Conservation (phyloP, 345 rosid species). For the Lenwebbia sp. region DNA sequence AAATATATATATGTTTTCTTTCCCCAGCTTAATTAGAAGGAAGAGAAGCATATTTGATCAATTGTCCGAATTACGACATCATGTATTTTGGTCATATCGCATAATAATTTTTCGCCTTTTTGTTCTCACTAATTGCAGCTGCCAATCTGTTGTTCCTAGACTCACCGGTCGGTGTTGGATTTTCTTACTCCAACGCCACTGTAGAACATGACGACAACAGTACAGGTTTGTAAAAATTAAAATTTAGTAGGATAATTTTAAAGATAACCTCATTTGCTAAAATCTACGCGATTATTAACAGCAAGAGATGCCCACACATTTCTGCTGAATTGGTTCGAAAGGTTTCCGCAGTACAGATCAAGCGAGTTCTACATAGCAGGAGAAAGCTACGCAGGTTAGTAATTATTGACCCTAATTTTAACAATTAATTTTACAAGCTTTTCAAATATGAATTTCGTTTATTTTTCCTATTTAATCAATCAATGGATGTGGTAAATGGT, state of each 20-base stretch:
- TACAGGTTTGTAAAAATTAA: not conserved
- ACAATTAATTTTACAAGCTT: not conserved
- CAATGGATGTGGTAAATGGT: not conserved
- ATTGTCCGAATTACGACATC: not conserved
- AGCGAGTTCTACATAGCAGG: slow-evolving; percentile 16
- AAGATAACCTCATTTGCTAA: not conserved
- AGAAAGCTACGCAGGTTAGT: slow-evolving; percentile 19
- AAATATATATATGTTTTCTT: too few species aligned
- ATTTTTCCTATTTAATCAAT: not conserved
- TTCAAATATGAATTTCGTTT: not conserved
- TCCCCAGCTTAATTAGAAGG: not conserved
- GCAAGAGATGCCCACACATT: slow-evolving; percentile 16
- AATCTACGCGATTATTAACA: not conserved
- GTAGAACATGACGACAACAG: not conserved
- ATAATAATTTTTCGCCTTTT: too few species aligned
- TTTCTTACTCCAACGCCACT: not conserved
- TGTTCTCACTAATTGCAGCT: not conserved
- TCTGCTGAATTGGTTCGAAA: slow-evolving; percentile 18
- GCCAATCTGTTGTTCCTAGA: not conserved
- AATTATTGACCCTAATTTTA: not conserved
- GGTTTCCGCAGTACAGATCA: slow-evolving; percentile 16
- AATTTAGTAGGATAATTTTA: not conserved
- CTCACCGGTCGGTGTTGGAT: not conserved
- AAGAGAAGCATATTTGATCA: too few species aligned
- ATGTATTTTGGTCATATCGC: not conserved